Base-by-base conservation (phyloP, 2,329 filamentous ascomycete genomes). In the Ceratocystis harringtonii region DNA sequence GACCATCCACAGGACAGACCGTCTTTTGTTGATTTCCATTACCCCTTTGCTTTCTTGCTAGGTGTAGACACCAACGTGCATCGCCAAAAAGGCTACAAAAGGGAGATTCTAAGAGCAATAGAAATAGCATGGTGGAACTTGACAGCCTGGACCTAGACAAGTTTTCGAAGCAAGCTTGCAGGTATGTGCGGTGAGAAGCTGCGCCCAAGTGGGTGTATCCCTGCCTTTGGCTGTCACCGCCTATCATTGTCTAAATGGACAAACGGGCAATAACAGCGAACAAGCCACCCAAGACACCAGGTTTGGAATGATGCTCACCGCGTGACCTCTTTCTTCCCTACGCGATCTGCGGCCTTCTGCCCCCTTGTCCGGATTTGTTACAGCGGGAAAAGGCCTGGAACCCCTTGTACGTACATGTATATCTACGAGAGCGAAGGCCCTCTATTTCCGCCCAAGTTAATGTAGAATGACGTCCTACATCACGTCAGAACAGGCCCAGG, bases 171-270 rank as follows among this genome's bases (percentile, higher is more conserved):
- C 36, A 41, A 41, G 36, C 36, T 12, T 41, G 12, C 36, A 41
- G 10, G 36, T 41, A 15, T 0, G 36, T 41, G 36, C 10, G 36
- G 36, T 41, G 36, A 41, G 36, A 10, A 41, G 10, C 36, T 41
- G 36, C 36, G 12, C 36, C 36, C 36, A 15, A 41, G 10, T 41
- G 10, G 12, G 36, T 41, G 36, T 3, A 41, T 41, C 36, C 36
- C 36, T 41, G 36, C 12, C 36, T 41, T 12, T 41, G 55, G 15
- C 55, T 19, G 28, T 58, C 55, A 58, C 55, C 55, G 55, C 55
- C 28, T 58, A 58, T 58, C 15, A 58, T 36, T 58, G 55, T 58
- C 55, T 36, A 58, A 58, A 58, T 36, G 55, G 28, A 10, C 55
- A 58, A 58, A 58, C 28, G 5, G 28, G 55, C 55, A 58, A n/a